These are phyloP conservation scores for Cryptococcus maquisensis DNA, from an alignment of 1,284 basidiomycete species.

Conservation along the genomic window DNA sequence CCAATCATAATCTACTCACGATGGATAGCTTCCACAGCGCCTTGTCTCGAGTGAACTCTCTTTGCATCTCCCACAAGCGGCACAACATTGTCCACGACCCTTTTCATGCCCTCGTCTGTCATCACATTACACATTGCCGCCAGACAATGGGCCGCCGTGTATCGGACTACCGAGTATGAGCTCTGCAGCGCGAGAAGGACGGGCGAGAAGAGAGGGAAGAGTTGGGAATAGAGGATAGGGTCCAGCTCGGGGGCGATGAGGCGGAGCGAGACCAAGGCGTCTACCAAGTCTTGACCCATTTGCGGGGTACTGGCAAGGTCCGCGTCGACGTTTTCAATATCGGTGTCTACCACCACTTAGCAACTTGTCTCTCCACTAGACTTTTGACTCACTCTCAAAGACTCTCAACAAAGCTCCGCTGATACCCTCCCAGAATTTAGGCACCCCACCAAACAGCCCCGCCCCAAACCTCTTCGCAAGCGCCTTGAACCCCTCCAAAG, in stretches of 20 bases:
- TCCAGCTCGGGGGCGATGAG: slow-evolving; percentile 75
- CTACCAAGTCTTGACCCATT: slow-evolving; percentile 85
- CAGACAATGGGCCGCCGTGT: slow-evolving; percentile 79
- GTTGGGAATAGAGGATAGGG: slow-evolving; percentile 62
- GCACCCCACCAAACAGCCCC: slow-evolving; percentile 68
- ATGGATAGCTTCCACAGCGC: slow-evolving; percentile 82
- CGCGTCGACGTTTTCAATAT: slow-evolving; percentile 17
- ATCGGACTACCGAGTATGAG: slow-evolving; percentile 80
- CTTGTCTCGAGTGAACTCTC: slow-evolving; percentile 76
- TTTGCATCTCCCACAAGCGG: slow-evolving; percentile 78
- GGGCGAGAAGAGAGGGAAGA: slow-evolving; percentile 70
- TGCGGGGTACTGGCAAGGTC: slow-evolving; percentile 10
- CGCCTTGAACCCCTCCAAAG: slow-evolving; percentile 73
- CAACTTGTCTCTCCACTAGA: slow-evolving; percentile 1
- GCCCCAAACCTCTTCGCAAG: slow-evolving; percentile 75
- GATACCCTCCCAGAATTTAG: slow-evolving; percentile 93
- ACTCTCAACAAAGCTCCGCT: slow-evolving; percentile 67
- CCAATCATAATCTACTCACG: slow-evolving; percentile 55
- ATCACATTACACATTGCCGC: slow-evolving; percentile 83
- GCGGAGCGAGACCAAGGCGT: slow-evolving; percentile 85
- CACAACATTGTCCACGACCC: slow-evolving; percentile 79
- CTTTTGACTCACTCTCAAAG: slow-evolving; percentile 59
- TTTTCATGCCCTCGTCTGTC: slow-evolving; percentile 78
- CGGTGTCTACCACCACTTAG: slow-evolving; percentile 2
- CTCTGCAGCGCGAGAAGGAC: slow-evolving; percentile 74